phyloP scores from a whole-genome alignment of 106 monocot species.

The Chionographis japonica region DNA sequence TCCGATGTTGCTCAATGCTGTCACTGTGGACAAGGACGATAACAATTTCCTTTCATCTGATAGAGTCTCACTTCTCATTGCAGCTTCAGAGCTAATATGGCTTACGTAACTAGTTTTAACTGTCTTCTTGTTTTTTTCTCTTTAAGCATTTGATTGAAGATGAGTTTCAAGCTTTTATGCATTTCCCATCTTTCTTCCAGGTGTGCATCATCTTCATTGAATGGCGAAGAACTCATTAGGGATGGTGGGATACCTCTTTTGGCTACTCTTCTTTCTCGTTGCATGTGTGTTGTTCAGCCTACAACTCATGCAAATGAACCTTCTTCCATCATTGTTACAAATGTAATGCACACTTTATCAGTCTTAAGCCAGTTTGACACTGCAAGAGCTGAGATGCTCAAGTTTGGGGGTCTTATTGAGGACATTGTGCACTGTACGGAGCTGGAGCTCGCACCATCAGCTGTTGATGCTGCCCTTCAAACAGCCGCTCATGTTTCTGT shows the following conservation, averaged over 20 bases:
- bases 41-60: constrained; percentile 96
- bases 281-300: constrained; percentile 91
- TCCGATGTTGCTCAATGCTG: constrained; percentile 93
- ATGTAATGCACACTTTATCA: constrained; percentile 84
- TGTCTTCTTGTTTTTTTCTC: constrained; percentile 1
- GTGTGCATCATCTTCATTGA: constrained; percentile 91
- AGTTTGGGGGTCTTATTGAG: constrained; percentile 85
- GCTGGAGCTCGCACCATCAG: constrained; percentile 74
- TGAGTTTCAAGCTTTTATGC: background rate
- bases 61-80: constrained; percentile 82
- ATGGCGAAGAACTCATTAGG: constrained; percentile 95
- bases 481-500: constrained; percentile 85
- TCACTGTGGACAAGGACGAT: constrained; percentile 92
- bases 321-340: constrained; percentile 84
- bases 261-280: constrained; percentile 89
- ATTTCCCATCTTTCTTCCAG: constrained; percentile 29
- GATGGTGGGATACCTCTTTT: constrained; percentile 93
- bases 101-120: constrained; percentile 59
- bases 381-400: constrained; percentile 85
- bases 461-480: constrained; percentile 92
- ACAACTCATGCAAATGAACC: constrained; percentile 92
- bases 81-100: constrained; percentile 95
- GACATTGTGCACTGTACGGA: constrained; percentile 94
- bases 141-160: background rate
- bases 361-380: constrained; percentile 90